These are phyloP conservation scores for Trypanosoma scelopori DNA, from an alignment of 208 protist species.

Conservation along the genomic window DNA sequence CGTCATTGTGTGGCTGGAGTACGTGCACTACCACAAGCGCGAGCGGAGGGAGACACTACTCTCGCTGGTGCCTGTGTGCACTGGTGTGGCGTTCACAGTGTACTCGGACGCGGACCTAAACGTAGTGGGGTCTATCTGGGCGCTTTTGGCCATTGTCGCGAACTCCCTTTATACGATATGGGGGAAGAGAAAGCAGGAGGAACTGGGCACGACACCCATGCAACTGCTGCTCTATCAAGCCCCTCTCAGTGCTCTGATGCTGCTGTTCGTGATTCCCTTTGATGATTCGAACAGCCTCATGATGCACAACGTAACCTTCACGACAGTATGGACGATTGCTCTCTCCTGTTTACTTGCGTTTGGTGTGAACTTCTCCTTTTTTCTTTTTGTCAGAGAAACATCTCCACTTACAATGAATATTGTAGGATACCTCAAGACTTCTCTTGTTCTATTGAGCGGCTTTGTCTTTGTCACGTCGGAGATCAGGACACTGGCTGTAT, in stretches of 20 bases:
- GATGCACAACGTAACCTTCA: slow-evolving; percentile 50
- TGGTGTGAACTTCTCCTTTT: slow-evolving; percentile 91
- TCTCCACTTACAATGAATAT: slow-evolving; percentile 87
- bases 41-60: slow-evolving; percentile 43
- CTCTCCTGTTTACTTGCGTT: slow-evolving; percentile 83
- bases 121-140: slow-evolving; percentile 58
- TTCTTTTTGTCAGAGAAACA: slow-evolving; percentile 78
- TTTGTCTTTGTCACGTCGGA: slow-evolving; percentile 52
- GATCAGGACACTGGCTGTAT: slow-evolving; percentile 28
- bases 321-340: slow-evolving; percentile 60
- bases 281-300: slow-evolving; percentile 47
- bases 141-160: slow-evolving; percentile 54
- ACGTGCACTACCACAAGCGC: slow-evolving; percentile 43
- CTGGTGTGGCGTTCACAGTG: slow-evolving; percentile 74
- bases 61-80: slow-evolving; percentile 72
- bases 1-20: slow-evolving; percentile 71
- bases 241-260: slow-evolving; percentile 69
- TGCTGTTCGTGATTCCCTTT: slow-evolving; percentile 65
- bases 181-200: slow-evolving; percentile 86
- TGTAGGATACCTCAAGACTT: slow-evolving; percentile 81
- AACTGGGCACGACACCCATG: slow-evolving; percentile 70
- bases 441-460: slow-evolving; percentile 66
- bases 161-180: slow-evolving; percentile 93
- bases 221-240: slow-evolving; percentile 91
- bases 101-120: slow-evolving; percentile 67